Percentiles rank a stretch among this genome's conserved stretches.
These are phyloP conservation scores for Calonectria crousiana DNA, from an alignment of 2,329 filamentous ascomycete species.

Conservation along the genomic window DNA sequence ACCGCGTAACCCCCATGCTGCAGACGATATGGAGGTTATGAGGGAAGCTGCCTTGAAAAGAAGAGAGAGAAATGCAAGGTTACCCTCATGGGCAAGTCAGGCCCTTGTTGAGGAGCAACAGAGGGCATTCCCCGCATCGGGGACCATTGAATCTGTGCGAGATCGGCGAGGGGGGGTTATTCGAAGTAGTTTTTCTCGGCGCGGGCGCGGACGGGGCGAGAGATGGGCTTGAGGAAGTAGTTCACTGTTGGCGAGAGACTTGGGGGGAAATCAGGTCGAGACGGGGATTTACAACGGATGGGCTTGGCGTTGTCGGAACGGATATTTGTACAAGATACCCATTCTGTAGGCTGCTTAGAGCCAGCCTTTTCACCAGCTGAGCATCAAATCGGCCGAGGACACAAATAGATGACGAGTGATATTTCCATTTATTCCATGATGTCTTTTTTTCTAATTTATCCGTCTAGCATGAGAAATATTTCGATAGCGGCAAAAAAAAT, in stretches of 20 bases:
- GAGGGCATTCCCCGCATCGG: slow-evolving; percentile 26
- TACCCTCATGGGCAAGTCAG: slow-evolving; percentile 50
- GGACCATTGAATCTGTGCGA: slow-evolving; percentile 14
- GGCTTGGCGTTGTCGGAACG: slow-evolving; percentile 17
- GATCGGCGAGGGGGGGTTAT: not conserved
- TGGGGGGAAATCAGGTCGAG: not conserved
- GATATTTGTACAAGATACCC: slow-evolving; percentile 20
- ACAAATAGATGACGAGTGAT: not conserved
- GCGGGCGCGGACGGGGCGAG: not conserved
- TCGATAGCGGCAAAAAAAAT: not conserved
- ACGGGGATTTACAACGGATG: not conserved
- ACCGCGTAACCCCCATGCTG: slow-evolving; percentile 29
- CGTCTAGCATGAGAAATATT: too few species aligned
- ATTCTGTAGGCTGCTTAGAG: slow-evolving; percentile 1
- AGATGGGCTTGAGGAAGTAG: not conserved
- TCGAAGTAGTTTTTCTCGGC: not conserved
- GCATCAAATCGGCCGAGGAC: not conserved
- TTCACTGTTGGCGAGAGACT: not conserved
- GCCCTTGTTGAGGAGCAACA: slow-evolving; percentile 39
- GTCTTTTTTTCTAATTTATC: not conserved
- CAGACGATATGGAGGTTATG: slow-evolving; percentile 50
- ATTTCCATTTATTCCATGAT: not conserved
- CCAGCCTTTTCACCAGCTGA: not conserved
- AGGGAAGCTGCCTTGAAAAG: slow-evolving; percentile 48
- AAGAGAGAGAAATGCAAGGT: slow-evolving; percentile 37